A percentile compares a stretch with the other conserved stretches of the same genome.
phyloP scores from a whole-genome alignment of 352 stramenopile species.

The Phytopythium helicoides region DNA sequence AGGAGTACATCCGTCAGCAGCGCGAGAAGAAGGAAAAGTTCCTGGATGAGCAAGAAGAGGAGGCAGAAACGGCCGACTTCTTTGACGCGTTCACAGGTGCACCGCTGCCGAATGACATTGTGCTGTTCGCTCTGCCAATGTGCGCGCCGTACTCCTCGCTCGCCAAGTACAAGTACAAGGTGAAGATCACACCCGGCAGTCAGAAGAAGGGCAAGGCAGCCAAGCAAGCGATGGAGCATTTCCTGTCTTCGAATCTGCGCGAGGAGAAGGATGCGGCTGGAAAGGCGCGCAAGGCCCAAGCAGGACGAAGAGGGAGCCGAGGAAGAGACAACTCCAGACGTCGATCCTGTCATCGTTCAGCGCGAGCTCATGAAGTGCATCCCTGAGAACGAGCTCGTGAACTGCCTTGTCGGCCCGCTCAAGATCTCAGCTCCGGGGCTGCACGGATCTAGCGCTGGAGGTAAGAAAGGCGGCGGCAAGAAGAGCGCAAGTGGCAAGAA shows the following conservation, averaged over 20 bases:
- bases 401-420: conserved; percentile 89
- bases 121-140: conserved; percentile 90
- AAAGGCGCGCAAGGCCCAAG: neutral
- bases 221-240: conserved; percentile 86
- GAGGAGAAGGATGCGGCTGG: conserved; percentile 53
- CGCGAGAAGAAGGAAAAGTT: conserved; percentile 84
- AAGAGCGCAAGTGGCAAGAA: conserved; percentile 21
- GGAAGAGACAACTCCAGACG: conserved; percentile 36
- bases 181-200: conserved; percentile 88
- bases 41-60: conserved; percentile 82
- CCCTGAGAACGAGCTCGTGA: conserved; percentile 86
- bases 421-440: conserved; percentile 84
- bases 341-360: conserved; percentile 71
- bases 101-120: conserved; percentile 74
- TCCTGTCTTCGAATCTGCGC: conserved; percentile 67
- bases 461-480: conserved; percentile 39
- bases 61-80: conserved; percentile 73
- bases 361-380: conserved; percentile 90
- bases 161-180: conserved; percentile 90
- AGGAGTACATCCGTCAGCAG: conserved; percentile 70
- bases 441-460: conserved; percentile 20
- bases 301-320: conserved; percentile 16
- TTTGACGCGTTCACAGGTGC: conserved; percentile 84
- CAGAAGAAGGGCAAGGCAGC: conserved; percentile 91
- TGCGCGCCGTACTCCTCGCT: conserved; percentile 88